A percentile compares a stretch with the other conserved stretches of the same genome.
phyloP scores from a whole-genome alignment of 768 basidiomycete genomes.

The Coprinopsis sp. region DNA sequence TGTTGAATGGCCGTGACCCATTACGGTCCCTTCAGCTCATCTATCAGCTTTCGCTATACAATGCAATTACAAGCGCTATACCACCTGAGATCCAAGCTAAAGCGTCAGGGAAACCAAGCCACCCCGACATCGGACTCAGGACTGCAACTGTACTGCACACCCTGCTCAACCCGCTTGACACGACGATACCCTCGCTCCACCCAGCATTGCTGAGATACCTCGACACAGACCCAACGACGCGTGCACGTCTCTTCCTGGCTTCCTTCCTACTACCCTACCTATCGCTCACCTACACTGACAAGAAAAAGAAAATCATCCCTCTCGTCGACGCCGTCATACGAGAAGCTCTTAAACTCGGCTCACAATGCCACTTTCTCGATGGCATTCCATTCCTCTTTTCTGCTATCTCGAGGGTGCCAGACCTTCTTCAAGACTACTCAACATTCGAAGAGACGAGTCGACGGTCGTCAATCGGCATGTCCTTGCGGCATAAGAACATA shows the following conservation, averaged over 20 bases:
- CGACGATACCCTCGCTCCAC: slow-evolving; percentile 41
- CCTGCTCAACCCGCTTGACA: slow-evolving; percentile 32
- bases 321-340: slow-evolving; percentile 69
- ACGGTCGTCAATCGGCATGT: slow-evolving; percentile 21
- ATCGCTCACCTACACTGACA: slow-evolving; percentile 51
- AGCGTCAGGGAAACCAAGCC: slow-evolving; percentile 40
- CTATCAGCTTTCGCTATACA: slow-evolving; percentile 63
- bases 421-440: slow-evolving; percentile 20
- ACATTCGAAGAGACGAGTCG: background rate
- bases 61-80: slow-evolving; percentile 48
- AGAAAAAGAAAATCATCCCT: slow-evolving; percentile 56
- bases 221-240: slow-evolving; percentile 33
- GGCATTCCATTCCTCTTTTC: slow-evolving; percentile 66
- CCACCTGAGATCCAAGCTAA: slow-evolving; percentile 38
- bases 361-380: slow-evolving; percentile 71
- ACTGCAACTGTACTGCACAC: slow-evolving; percentile 56
- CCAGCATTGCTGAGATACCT: slow-evolving; percentile 40
- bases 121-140: slow-evolving; percentile 41
- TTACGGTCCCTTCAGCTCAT: slow-evolving; percentile 73
- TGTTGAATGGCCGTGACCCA: slow-evolving; percentile 82
- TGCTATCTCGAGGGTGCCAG: slow-evolving; percentile 42
- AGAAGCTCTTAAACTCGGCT: slow-evolving; percentile 81
- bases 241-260: slow-evolving; percentile 72
- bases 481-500: slow-evolving; percentile 62
- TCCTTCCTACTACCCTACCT: slow-evolving; percentile 70